Percentiles rank a stretch among this genome's conserved stretches.
phyloP scores from a whole-genome alignment of 1,284 basidiomycete species.

The Ustilago cynodontis region DNA sequence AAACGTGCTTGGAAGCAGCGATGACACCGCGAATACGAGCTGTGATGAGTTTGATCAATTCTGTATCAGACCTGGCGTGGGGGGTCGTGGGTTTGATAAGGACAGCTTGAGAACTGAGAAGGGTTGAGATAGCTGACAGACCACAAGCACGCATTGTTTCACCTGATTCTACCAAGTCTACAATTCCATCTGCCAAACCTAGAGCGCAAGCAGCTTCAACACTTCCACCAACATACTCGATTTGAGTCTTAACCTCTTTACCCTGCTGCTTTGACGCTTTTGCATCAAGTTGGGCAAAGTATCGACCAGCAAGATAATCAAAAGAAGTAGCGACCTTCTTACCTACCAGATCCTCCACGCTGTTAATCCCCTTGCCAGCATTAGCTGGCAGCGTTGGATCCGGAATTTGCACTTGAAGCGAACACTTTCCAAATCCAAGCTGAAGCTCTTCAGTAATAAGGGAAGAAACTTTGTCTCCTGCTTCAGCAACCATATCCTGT shows the following conservation, averaged over 20 bases:
- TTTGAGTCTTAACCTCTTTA: constrained; percentile 75
- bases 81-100: constrained; percentile 85
- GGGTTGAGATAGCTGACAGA: constrained; percentile 83
- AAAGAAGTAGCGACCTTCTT: constrained; percentile 95
- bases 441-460: constrained; percentile 84
- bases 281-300: constrained; percentile 81
- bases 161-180: constrained; percentile 80
- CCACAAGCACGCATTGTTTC: constrained; percentile 99
- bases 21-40: constrained; percentile 92
- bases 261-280: constrained; percentile 66
- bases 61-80: constrained; percentile 76
- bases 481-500: constrained; percentile 95
- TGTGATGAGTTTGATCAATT: constrained; percentile 83
- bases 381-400: constrained; percentile 74
- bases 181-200: constrained; percentile 94
- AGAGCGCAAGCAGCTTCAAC: constrained; percentile 98
- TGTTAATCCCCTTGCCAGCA: constrained; percentile 73
- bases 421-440: constrained; percentile 94
- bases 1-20: constrained; percentile 87
- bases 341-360: constrained; percentile 84
- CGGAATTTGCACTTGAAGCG: constrained; percentile 93
- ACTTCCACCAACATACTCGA: constrained; percentile 96
- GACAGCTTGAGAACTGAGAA: constrained; percentile 90
- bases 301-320: constrained; percentile 83
- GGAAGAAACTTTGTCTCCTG: constrained; percentile 74